Percentiles rank a stretch among this genome's conserved stretches.
Conservation (phyloP, 192 early-diverging fungal species). For the Backusella tarrabulga region DNA sequence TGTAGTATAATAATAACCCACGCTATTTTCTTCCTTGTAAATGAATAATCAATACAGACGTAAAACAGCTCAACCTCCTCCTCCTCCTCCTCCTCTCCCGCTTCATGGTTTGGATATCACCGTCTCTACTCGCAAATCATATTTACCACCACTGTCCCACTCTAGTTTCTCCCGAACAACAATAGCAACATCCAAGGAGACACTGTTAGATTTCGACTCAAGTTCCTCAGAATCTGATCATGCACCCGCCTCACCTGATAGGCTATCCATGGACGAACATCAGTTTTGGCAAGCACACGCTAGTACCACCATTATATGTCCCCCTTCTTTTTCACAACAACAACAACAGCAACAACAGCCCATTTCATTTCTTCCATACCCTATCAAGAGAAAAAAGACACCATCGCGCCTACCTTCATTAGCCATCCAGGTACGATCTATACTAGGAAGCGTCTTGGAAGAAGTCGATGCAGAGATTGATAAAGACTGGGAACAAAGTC, state of each 20-base stretch:
- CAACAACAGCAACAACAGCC: background rate
- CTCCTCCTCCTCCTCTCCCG: background rate
- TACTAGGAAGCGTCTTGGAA: conserved; percentile 4
- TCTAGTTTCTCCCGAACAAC: background rate
- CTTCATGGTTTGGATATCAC: background rate
- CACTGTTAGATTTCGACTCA: background rate
- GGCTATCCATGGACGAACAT: background rate
- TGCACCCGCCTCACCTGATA: background rate
- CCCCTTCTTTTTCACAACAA: background rate
- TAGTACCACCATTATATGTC: background rate
- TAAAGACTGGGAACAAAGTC: conserved; percentile 15
- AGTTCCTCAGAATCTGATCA: background rate
- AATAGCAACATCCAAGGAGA: background rate
- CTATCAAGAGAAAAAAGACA: background rate
- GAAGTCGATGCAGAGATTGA: conserved; percentile 14
- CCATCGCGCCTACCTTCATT: background rate
- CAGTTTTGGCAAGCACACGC: conserved; percentile 11
- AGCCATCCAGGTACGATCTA: background rate
- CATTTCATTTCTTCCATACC: background rate
- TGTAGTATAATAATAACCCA: background rate
- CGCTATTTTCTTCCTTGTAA: background rate
- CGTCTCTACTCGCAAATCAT: background rate
- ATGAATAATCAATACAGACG: background rate
- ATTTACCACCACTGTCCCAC: background rate
- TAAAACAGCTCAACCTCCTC: background rate